Evolutionary conservation across 1,284 basidiomycete genomes (phyloP), one percentile per base, ranked within the genome.

Genomic region (Acaromyces ingoldii): DNA sequence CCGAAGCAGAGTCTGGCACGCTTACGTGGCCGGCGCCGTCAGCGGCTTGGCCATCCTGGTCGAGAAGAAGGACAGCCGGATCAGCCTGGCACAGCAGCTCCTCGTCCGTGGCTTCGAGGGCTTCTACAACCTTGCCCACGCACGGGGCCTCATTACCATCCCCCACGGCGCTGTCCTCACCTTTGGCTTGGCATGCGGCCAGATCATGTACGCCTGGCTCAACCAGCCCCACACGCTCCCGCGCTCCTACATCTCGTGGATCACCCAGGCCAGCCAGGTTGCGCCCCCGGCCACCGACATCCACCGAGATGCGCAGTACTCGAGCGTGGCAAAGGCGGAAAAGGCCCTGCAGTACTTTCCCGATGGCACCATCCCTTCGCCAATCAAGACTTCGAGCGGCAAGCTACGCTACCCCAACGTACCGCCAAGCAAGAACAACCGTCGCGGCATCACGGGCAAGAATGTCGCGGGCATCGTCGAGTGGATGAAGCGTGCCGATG

Each of bases 71-170:
- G 81, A 81, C 2, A 79, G 87, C 39, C 79, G 88, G 53, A 79
- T 81, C 2, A 82, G 84, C 11, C 87, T 96, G 55, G 88, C 88
- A 0, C 92, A 96, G 67, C 92, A 97, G 79, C 78, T 92, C 64
- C 89, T 92, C 74, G 89, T 92, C 46, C 69, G 68, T 13, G 89
- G 90, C 0, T 76, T 92, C 19, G 88, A 92, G 70, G 89, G 89
- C 1, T 84, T 84, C 1, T 91, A 86, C 74, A 90, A 90, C 62
- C 80, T 83, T 1, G 83, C 83, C 59, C 83, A 86, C 9, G 79
- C 80, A 1, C 82, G 81, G 63, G 67, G 72, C 5, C 75, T 85
- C 24, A 80, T 72, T 53, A 80, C 80, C 46, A 82, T 98, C 13
- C 92, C 91, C 0, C 81, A 91, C 72, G 92, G 92, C 6, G 87